A percentile compares a stretch with the other conserved stretches of the same genome.
phyloP scores from a whole-genome alignment of 345 rosid species.

The Boechera retrofracta region DNA sequence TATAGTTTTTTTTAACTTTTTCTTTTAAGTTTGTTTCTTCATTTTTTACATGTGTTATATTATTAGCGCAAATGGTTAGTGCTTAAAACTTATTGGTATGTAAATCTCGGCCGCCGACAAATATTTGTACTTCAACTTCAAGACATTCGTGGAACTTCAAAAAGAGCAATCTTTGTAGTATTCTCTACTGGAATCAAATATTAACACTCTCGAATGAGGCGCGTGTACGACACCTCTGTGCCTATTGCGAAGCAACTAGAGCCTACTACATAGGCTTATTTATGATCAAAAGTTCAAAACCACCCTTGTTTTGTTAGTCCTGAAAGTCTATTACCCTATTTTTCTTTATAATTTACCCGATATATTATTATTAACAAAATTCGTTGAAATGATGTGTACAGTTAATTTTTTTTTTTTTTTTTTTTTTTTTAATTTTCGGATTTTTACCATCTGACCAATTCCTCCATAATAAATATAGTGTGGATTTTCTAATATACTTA shows the following conservation, averaged over 20 bases:
- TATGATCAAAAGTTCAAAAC: slow-evolving; percentile 6
- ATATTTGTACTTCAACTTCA: slow-evolving; percentile 32
- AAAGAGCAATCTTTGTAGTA: slow-evolving; percentile 15
- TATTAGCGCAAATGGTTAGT: slow-evolving; percentile 10
- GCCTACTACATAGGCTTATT: neutral
- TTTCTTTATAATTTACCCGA: neutral
- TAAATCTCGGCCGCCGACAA: slow-evolving; percentile 42
- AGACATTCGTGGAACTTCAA: slow-evolving; percentile 41
- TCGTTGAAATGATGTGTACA: neutral
- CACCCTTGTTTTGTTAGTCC: neutral
- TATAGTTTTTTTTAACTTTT: neutral
- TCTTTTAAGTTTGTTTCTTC: neutral
- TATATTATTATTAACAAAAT: neutral
- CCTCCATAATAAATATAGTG: no score
- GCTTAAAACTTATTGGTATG: slow-evolving; percentile 26
- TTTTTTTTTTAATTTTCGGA: no score
- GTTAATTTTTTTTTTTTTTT: neutral
- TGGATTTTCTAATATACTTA: no score
- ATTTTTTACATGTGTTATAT: slow-evolving; percentile 2
- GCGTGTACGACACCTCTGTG: neutral
- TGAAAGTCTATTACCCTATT: neutral
- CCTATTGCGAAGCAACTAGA: neutral
- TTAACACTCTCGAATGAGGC: neutral
- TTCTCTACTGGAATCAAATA: neutral
- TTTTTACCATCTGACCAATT: no score